These are phyloP conservation scores for Tuber microsphaerosporum DNA, from an alignment of 495 filamentous ascomycete genomes.

Conservation along the genomic window DNA sequence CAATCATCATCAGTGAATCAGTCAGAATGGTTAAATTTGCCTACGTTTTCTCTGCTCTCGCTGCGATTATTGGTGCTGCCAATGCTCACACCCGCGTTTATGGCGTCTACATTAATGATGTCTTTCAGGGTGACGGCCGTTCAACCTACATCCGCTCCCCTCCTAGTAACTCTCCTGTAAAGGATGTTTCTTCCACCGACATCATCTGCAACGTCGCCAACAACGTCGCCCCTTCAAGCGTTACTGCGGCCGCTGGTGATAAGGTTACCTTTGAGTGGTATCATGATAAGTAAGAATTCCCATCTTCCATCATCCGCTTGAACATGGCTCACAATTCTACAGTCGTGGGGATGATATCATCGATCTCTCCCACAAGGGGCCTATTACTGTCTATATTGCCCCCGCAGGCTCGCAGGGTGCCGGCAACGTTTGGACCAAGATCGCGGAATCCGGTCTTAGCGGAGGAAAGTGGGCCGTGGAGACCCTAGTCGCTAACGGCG, in stretches of 20 bases:
- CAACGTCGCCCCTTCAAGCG: neutral
- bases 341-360: conserved; percentile 49
- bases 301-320: neutral
- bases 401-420: conserved; percentile 44
- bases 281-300: conserved; percentile 36
- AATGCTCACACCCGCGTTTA: conserved; percentile 47
- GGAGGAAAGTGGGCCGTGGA: conserved; percentile 47
- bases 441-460: conserved; percentile 43
- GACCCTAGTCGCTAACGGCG: conserved; percentile 46
- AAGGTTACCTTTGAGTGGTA: conserved; percentile 46
- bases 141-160: conserved; percentile 47
- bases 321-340: conserved; percentile 39
- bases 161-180: conserved; percentile 48
- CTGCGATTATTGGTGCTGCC: conserved; percentile 42
- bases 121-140: conserved; percentile 45
- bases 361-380: conserved; percentile 48
- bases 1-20: neutral
- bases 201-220: conserved; percentile 45
- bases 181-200: conserved; percentile 45
- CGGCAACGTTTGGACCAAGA: conserved; percentile 50
- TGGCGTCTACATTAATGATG: conserved; percentile 47
- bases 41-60: conserved; percentile 38
- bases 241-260: conserved; percentile 15
- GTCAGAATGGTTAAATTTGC: conserved; percentile 44
- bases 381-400: conserved; percentile 50